phyloP scores from a whole-genome alignment of 23 red algal species.

The Pyropia yezoensis region DNA sequence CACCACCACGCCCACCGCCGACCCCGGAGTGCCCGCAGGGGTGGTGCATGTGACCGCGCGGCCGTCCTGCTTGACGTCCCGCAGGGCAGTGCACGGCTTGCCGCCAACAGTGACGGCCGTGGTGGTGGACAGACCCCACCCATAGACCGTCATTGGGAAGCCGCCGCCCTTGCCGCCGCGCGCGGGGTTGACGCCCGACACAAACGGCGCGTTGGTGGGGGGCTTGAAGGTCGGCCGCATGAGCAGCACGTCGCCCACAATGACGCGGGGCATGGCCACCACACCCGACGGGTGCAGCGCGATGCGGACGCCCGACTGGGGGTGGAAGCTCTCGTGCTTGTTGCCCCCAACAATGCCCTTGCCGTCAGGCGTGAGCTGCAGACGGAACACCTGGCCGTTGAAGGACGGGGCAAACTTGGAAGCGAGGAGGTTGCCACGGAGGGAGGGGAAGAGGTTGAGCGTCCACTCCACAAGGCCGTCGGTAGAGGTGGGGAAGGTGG shows the following conservation, averaged over 20 bases:
- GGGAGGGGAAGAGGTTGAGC: slow-evolving; percentile 38
- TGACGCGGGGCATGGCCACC: slow-evolving; percentile 55
- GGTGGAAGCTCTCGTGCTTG: too few species aligned
- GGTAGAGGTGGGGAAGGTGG: slow-evolving; percentile 47
- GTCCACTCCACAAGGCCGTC: slow-evolving; percentile 50
- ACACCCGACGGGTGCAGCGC: slow-evolving; percentile 40
- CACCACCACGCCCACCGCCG: slow-evolving; percentile 34
- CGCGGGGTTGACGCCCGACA: slow-evolving; percentile 52
- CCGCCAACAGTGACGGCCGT: slow-evolving; percentile 39
- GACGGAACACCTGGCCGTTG: slow-evolving; percentile 31
- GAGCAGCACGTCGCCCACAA: slow-evolving; percentile 45
- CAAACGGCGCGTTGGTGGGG: slow-evolving; percentile 20
- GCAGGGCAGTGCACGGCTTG: slow-evolving; percentile 22
- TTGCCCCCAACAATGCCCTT: slow-evolving; percentile 3
- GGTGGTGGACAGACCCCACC: slow-evolving; percentile 38
- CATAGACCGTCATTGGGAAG: slow-evolving; percentile 26
- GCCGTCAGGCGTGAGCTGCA: slow-evolving; percentile 21
- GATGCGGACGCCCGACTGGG: slow-evolving; percentile 30
- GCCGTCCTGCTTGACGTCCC: slow-evolving; percentile 18
- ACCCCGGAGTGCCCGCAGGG: slow-evolving; percentile 20
- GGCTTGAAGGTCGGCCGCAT: slow-evolving; percentile 38
- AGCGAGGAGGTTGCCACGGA: slow-evolving; percentile 51
- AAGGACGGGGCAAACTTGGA: slow-evolving; percentile 48
- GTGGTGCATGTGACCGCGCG: slow-evolving; percentile 35
- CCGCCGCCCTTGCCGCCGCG: slow-evolving; percentile 63